Evolutionary conservation across 2,329 filamentous ascomycete species (phyloP).

Genomic region (Pseudogymnoascus sp.): DNA sequence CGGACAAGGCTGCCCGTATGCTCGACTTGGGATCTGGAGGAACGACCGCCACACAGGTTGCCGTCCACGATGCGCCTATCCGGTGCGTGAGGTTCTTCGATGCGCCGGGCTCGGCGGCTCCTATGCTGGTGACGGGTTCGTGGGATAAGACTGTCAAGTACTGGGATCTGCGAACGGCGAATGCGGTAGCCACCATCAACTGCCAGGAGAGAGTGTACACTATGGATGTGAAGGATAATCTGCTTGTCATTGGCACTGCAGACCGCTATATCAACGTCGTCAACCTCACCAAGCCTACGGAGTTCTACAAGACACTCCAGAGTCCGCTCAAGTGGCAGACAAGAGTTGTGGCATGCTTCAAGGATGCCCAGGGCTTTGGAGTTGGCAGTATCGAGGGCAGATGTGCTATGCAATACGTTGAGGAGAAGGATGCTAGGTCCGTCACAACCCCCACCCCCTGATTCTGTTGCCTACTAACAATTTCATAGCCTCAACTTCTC

Average conservation of each 20-base stretch:
- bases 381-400: constrained; percentile 95
- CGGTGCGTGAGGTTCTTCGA: constrained; percentile 72
- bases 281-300: constrained; percentile 77
- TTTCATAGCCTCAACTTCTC: constrained; percentile 75
- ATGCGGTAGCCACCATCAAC: constrained; percentile 55
- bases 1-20: constrained; percentile 83
- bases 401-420: constrained; percentile 96
- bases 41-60: constrained; percentile 57
- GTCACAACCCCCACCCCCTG: constrained; percentile 18
- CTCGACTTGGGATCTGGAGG: constrained; percentile 68
- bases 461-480: constrained; percentile 13
- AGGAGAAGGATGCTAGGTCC: constrained; percentile 80
- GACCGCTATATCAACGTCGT: constrained; percentile 95
- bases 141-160: constrained; percentile 91
- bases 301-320: constrained; percentile 93
- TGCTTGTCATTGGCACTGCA: constrained; percentile 86
- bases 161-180: constrained; percentile 67
- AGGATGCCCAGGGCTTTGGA: constrained; percentile 83
- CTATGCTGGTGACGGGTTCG: constrained; percentile 84
- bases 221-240: constrained; percentile 81
- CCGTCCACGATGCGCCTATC: constrained; percentile 78
- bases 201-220: constrained; percentile 78
- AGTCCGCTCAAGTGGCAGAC: constrained; percentile 99
- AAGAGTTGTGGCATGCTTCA: constrained; percentile 87
- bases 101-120: constrained; percentile 48